phyloP scores from a whole-genome alignment of 331 rosid species.

The Rosa hybrid region DNA sequence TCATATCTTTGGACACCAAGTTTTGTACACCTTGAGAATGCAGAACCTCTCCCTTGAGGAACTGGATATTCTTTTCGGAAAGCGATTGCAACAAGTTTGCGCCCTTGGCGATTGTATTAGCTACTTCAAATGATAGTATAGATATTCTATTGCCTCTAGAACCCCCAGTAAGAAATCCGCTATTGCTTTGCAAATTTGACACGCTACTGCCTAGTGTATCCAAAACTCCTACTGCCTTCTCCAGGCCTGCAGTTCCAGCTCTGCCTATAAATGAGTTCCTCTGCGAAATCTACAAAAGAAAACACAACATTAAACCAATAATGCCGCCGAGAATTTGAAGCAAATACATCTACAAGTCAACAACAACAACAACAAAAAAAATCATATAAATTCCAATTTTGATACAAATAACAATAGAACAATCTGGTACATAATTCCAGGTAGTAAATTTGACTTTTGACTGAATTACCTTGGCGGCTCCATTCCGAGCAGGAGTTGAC shows the following conservation, averaged over 20 bases:
- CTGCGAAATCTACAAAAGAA: slow-evolving; percentile 35
- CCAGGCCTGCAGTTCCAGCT: slow-evolving; percentile 51
- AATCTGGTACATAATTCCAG: background rate
- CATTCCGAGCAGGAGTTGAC: slow-evolving; percentile 42
- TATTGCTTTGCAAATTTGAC: slow-evolving; percentile 48
- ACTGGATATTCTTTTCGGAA: slow-evolving; percentile 67
- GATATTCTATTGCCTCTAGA: slow-evolving; percentile 63
- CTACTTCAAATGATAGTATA: slow-evolving; percentile 90
- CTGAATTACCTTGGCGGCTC: slow-evolving; percentile 43
- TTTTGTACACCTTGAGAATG: slow-evolving; percentile 65
- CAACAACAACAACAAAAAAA: background rate
- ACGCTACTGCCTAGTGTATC: slow-evolving; percentile 74
- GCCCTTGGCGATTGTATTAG: slow-evolving; percentile 82
- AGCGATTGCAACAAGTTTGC: slow-evolving; percentile 66
- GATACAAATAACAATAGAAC: background rate
- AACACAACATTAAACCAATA: slow-evolving; percentile 13
- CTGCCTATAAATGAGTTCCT: slow-evolving; percentile 58
- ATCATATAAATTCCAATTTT: background rate
- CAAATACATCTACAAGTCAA: background rate
- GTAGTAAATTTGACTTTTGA: slow-evolving; percentile 2
- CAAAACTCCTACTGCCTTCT: slow-evolving; percentile 68
- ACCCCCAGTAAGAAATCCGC: slow-evolving; percentile 50
- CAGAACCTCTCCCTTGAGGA: slow-evolving; percentile 61
- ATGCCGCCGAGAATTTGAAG: background rate
- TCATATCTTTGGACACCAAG: slow-evolving; percentile 68